Evolutionary conservation across 202 grass and related monocot genomes (phyloP).

Genomic region (Saccharum hybrid): DNA sequence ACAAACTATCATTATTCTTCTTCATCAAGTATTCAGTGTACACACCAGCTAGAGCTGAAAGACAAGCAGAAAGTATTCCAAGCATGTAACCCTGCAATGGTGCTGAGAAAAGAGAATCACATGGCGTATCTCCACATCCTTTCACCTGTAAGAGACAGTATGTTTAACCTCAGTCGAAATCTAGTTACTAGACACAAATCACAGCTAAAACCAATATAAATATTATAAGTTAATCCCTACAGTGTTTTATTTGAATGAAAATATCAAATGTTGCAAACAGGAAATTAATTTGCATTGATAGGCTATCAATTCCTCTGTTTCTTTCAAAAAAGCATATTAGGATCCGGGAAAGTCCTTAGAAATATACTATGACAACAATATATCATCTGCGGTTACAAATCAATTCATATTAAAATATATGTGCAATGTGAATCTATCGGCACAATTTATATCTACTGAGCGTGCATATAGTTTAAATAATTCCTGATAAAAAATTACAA

Average conservation of each 20-base stretch:
- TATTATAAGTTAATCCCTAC: not conserved
- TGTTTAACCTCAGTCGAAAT: conserved; percentile 1
- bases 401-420: not conserved
- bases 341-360: not conserved
- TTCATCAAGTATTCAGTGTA: conserved; percentile 99
- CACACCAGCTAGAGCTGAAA: conserved; percentile 93
- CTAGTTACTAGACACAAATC: conserved; percentile 2
- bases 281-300: not conserved
- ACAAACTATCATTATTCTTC: conserved; percentile 94
- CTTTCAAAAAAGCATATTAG: not conserved
- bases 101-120: conserved; percentile 90
- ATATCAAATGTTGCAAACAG: not conserved
- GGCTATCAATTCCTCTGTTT: not conserved
- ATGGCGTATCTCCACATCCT: conserved; percentile 80
- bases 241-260: conserved; percentile 7
- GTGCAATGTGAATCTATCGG: not conserved
- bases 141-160: conserved; percentile 69
- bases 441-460: not conserved
- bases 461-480: not conserved
- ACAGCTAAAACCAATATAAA: not conserved
- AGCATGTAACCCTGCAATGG: conserved; percentile 86
- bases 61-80: conserved; percentile 91
- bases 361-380: not conserved
- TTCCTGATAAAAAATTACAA: not conserved
- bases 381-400: not conserved